Evolutionary conservation across 345 rosid genomes (phyloP).

Genomic region (Ricinus communis): DNA sequence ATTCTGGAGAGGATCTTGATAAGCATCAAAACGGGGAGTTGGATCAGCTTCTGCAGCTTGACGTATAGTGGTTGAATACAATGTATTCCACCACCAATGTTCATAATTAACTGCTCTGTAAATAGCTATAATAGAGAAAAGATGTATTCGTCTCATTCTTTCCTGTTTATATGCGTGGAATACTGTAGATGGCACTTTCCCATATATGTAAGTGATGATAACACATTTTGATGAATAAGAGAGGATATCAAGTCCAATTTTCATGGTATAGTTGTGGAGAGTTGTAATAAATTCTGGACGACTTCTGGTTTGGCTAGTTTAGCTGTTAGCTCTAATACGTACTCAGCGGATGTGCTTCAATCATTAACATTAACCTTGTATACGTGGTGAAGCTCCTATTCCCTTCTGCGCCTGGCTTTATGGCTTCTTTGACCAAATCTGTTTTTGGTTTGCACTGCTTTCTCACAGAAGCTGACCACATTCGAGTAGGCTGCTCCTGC

Average conservation of each 20-base stretch:
- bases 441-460: too few species aligned
- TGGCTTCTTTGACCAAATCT: too few species aligned
- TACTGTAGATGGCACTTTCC: conserved; percentile 15
- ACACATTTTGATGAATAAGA: conserved; percentile 23
- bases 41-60: conserved; percentile 31
- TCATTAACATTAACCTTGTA: too few species aligned
- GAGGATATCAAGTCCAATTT: conserved; percentile 9
- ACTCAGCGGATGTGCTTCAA: too few species aligned
- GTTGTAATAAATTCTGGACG: too few species aligned
- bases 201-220: conserved; percentile 6
- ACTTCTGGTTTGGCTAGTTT: too few species aligned
- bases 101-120: conserved; percentile 30
- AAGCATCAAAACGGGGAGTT: conserved; percentile 32
- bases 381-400: too few species aligned
- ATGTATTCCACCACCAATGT: neutral
- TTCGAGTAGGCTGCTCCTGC: too few species aligned
- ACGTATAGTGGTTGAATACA: conserved; percentile 23
- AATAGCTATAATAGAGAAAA: conserved; percentile 19
- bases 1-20: conserved; percentile 24
- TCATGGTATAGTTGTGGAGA: neutral
- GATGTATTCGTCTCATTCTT: conserved; percentile 47
- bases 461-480: too few species aligned
- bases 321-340: too few species aligned
- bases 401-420: too few species aligned
- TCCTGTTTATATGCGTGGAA: conserved; percentile 42